Evolutionary conservation across 2,329 filamentous ascomycete species (phyloP).

Genomic region (Chrysoporthe puriensis): DNA sequence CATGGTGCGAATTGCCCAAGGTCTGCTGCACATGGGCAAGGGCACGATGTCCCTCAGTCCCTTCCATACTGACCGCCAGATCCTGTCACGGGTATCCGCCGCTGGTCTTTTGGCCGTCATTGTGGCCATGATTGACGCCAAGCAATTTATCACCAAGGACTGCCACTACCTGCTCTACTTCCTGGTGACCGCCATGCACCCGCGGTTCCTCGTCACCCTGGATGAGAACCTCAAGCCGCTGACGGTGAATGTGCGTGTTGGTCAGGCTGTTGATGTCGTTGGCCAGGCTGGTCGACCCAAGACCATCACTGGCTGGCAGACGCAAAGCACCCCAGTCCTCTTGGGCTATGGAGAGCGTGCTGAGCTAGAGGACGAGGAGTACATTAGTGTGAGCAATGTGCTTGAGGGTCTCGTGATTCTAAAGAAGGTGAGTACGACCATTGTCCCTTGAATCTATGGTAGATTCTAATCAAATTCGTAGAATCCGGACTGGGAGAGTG

Average conservation of each 20-base stretch:
- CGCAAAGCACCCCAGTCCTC: slow-evolving; percentile 96
- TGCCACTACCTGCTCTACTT: slow-evolving; percentile 96
- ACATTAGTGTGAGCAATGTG: slow-evolving; percentile 86
- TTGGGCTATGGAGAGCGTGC: slow-evolving; percentile 94
- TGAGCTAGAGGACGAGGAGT: slow-evolving; percentile 97
- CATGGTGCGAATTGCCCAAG: slow-evolving; percentile 98
- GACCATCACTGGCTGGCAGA: slow-evolving; percentile 99
- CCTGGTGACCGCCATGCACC: slow-evolving; percentile 94
- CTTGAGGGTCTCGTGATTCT: slow-evolving; percentile 95
- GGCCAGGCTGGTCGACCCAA: slow-evolving; percentile 96
- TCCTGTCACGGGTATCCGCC: slow-evolving; percentile 88
- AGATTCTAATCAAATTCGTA: slow-evolving; percentile 34
- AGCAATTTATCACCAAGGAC: slow-evolving; percentile 71
- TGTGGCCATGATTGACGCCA: slow-evolving; percentile 92
- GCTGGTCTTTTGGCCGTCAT: slow-evolving; percentile 88
- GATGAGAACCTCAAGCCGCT: slow-evolving; percentile 93
- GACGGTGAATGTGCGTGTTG: slow-evolving; percentile 93
- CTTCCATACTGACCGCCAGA: slow-evolving; percentile 98
- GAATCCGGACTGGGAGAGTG: slow-evolving; percentile 60
- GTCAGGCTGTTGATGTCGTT: slow-evolving; percentile 97
- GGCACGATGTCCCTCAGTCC: slow-evolving; percentile 93
- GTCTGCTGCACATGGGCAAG: slow-evolving; percentile 98
- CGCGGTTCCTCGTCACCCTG: slow-evolving; percentile 92
- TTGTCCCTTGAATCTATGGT: background rate
- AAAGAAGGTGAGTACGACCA: slow-evolving; percentile 75